Evolutionary conservation across 345 rosid species (phyloP), one percentile per base, ranked within the genome.

Genomic region (Eucalyptus shirleyi): DNA sequence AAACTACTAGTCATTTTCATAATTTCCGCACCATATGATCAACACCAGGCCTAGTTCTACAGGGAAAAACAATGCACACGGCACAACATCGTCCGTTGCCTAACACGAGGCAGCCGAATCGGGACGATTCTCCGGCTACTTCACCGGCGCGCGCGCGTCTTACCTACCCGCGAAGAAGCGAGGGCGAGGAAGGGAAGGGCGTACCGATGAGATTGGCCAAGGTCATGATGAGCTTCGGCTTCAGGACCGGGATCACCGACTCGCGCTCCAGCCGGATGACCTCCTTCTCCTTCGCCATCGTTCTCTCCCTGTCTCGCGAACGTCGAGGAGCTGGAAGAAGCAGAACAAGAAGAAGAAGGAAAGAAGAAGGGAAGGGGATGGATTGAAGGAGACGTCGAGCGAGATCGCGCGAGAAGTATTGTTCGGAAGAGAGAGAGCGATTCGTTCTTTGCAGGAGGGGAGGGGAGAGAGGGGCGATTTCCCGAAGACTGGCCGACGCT

Each of bases 131-230:
- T 87, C 47, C 83, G 83, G 47, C 28, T 24, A 10, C 28, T 37
- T 37, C 83, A 11, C 28, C 1, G 44, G 45, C 82, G 44, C 82
- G 44, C 24, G 7, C 59, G 59, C 59, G 59, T 19, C 56, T 53
- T 19, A 53, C 56, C 56, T 53, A 8, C 56, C 56, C 24, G 24
- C 56, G 45, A 12, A 86, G 47, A 45, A 86, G 51, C 60, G 51
- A 37, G 15, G 19, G 87, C 8, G 55, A 19, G 21, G 12, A 8
- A 9, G 51, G 12, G 9, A 12, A 59, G 8, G 34, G 82, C 86
- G 45, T 89, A 96, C 99, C 97, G 60, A 98, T 98, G 95, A 98
- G 99, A 89, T 94, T 95, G 90, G 99, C 98, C 94, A 98, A 92
- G 90, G 97, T 93, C 98, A 97, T 98, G 94, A 98, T 91, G 92